phyloP scores from a whole-genome alignment of 140 eudicot genomes.

The Ambrosia hybrid region DNA sequence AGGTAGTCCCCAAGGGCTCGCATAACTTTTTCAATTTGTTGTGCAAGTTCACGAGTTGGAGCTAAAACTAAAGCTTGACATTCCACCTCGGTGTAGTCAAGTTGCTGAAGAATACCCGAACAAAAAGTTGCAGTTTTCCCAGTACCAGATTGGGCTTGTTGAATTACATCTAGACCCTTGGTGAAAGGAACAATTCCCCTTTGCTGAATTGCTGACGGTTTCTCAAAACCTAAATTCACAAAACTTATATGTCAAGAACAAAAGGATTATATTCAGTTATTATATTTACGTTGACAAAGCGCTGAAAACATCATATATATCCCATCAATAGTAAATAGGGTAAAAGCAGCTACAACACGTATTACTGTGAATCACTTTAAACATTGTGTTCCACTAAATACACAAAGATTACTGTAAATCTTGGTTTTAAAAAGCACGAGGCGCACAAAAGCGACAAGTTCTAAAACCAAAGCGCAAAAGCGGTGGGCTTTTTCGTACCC shows the following conservation, averaged over 20 bases:
- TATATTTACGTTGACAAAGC: not conserved
- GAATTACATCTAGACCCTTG: too few species aligned
- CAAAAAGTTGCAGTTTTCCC: slow-evolving; percentile 46
- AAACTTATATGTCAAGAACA: not conserved
- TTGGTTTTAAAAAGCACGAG: too few species aligned
- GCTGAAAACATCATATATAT: too few species aligned
- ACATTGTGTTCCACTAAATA: too few species aligned
- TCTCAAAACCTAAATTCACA: slow-evolving; percentile 49
- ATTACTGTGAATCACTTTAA: too few species aligned
- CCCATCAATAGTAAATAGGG: not conserved
- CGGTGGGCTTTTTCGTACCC: too few species aligned
- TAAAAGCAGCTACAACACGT: too few species aligned
- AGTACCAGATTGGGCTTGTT: slow-evolving; percentile 45
- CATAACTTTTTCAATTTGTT: slow-evolving; percentile 46
- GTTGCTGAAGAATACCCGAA: slow-evolving; percentile 44
- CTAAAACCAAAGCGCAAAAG: too few species aligned
- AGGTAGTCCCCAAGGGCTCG: slow-evolving; percentile 46
- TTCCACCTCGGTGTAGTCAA: slow-evolving; percentile 32
- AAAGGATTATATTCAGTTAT: not conserved
- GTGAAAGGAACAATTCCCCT: slow-evolving; percentile 66
- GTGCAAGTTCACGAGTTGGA: slow-evolving; percentile 46
- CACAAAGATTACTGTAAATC: too few species aligned
- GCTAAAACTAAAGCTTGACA: slow-evolving; percentile 45
- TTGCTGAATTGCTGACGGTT: slow-evolving; percentile 68
- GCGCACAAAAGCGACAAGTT: too few species aligned